Evolutionary conservation across 306 rosid species (phyloP), one percentile per base, ranked within the genome.

Genomic region (Castanea mollissima): DNA sequence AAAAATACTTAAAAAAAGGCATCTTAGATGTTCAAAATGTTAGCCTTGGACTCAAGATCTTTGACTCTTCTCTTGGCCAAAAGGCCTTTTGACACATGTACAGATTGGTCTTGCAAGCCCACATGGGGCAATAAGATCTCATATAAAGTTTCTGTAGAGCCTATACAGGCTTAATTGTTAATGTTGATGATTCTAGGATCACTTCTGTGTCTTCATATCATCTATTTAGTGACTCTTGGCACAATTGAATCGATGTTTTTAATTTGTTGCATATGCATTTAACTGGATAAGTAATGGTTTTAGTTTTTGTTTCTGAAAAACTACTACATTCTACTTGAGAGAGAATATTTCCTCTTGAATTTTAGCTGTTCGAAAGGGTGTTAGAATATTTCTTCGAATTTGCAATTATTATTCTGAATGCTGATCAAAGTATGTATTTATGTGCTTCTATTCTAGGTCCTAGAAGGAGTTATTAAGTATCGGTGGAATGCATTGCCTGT

Each of bases 401-500:
- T 64, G 32, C 21, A 31, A 31, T 15, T n/a, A 5, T 64, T 29
- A 18, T 64, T 64, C n/a, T 31, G 70, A 64, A 16, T 79, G 74
- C 71, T 56, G 10, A 64, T 71, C 27, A 23, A 6, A 41, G 31
- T 55, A 6, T 52, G 46, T 25, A 71, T 62, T 74, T 59, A 23
- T 56, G 59, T 68, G 41, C 55, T 4, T 68, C 55, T 52, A n/a
- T 55, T 78, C 44, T 89, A 96, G 99, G 99, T 96, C 72, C 86
- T 96, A 60, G 99, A 93, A 90, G 99, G 99, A 57, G 99, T 96
- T 60, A 96, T 96, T 73, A 96, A 96, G 79, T 96, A 96, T 76
- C 88, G 97, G 78, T 96, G 99, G 99, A 96, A 96, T 91, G 98
- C 98, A 20, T 85, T 96, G 75, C 99, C 99, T 12, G 98, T 85